These are phyloP conservation scores for Tetracladium marchalianum DNA, from an alignment of 495 filamentous ascomycete species.

Conservation along the genomic window DNA sequence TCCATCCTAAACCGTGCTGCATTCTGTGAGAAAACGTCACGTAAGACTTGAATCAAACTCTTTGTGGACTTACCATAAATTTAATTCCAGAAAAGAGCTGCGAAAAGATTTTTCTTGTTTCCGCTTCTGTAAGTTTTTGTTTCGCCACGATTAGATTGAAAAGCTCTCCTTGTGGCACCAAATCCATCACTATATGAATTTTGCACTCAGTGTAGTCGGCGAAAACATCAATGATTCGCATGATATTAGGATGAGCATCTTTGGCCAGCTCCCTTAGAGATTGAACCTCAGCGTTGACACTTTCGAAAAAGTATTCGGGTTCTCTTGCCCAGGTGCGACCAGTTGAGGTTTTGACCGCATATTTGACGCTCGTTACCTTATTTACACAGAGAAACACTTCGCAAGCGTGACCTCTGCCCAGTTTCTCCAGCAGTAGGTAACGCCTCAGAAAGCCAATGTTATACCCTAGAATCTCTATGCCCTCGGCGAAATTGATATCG, in stretches of 20 bases:
- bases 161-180: conserved; percentile 84
- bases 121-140: conserved; percentile 72
- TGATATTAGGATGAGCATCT: too few relatives aligned
- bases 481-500: too few relatives aligned
- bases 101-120: conserved; percentile 76
- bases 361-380: conserved; percentile 69
- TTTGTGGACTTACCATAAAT: conserved; percentile 61
- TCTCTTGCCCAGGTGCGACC: conserved; percentile 60
- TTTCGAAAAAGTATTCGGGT: too few relatives aligned
- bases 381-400: conserved; percentile 89
- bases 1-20: conserved; percentile 94
- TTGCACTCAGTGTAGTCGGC: too few relatives aligned
- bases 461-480: too few relatives aligned
- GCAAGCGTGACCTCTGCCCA: conserved; percentile 96
- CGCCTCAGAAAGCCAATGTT: conserved; percentile 77
- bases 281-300: too few relatives aligned
- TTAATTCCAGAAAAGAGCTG: conserved; percentile 92
- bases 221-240: too few relatives aligned
- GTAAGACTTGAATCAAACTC: not conserved
- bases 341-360: conserved; percentile 93
- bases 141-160: conserved; percentile 92
- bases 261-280: too few relatives aligned
- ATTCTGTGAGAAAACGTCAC: not conserved
- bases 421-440: conserved; percentile 72
- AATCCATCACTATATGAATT: too few relatives aligned